Evolutionary conservation across 768 basidiomycete species (phyloP), one percentile per base, ranked within the genome.

Genomic region (Hortiboletus flavorubellus): DNA sequence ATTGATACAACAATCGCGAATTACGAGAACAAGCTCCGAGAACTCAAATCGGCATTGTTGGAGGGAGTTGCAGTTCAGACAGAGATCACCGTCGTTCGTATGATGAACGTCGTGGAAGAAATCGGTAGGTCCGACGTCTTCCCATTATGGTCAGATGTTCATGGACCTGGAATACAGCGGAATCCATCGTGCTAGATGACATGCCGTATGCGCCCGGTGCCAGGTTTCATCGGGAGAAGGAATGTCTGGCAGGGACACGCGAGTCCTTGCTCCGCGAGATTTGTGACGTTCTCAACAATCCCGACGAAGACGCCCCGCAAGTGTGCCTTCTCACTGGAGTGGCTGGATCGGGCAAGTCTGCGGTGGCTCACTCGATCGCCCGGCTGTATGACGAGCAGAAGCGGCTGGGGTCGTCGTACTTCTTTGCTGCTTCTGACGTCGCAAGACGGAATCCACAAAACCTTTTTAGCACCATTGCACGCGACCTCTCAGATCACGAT

Each of bases 391-490:
- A 26, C 26, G 26, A 26, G 5, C 26, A 26, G 5, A 26, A 26
- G 26, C 26, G 26, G 26, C 26, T 26, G 26, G 26, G 26, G 26
- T 64, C 68, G 10, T 60, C 63, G 0, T 61, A 62, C 26, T 69
- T 56, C 34, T 62, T 69, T 42, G 30, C 58, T 30, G 49, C 21
- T 12, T 23, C 41, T 10, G 41, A 16, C 18, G 21, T 48, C 15
- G 46, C 46, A 14, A 48, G 42, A 31, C 54, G 55, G 29, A 50
- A 61, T 38, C 50, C 59, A 21, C 30, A 39, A 30, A 47, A 59
- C 50, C 15, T 69, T 12, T 66, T 67, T 54, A 61, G 56, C 47
- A 69, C 66, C 1, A 64, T 26, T 5, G 26, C 26, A 26, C 26
- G 26, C 5, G 26, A 26, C 26, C 26, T 26, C 26, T 26, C 26